Percentiles rank a stretch among this genome's conserved stretches.
Conservation (phyloP, 805 yeast genomes). For the Brettanomyces custersianus region DNA sequence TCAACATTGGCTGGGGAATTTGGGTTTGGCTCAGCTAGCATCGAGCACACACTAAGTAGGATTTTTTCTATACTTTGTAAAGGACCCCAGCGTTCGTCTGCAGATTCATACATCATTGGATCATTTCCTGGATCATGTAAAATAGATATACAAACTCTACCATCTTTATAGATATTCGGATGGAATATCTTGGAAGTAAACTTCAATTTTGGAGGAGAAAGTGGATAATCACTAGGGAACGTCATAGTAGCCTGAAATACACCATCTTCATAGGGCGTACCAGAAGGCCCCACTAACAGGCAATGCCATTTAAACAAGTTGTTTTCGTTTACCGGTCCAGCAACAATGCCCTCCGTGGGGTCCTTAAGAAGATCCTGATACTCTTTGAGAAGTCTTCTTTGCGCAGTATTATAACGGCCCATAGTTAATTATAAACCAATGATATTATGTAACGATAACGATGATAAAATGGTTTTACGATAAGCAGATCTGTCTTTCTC, state of each 20-base stretch:
- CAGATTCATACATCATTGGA: conserved; percentile 89
- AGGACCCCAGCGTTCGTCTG: conserved; percentile 97
- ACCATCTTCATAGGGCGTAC: conserved; percentile 48
- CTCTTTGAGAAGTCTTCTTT: conserved; percentile 78
- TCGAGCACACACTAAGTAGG: conserved; percentile 81
- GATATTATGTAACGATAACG: too few relatives aligned
- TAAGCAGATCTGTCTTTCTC: too few relatives aligned
- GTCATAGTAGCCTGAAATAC: conserved; percentile 41
- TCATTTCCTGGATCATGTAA: conserved; percentile 96
- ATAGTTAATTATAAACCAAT: too few relatives aligned
- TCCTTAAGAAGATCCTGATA: conserved; percentile 78
- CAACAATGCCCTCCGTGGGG: conserved; percentile 92
- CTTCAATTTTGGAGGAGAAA: conserved; percentile 48
- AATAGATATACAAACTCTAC: conserved; percentile 92
- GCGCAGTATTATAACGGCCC: too few relatives aligned
- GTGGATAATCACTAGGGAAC: conserved; percentile 47
- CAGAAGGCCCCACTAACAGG: conserved; percentile 42
- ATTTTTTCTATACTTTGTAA: conserved; percentile 98
- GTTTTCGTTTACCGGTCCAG: conserved; percentile 72
- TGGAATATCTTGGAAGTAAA: conserved; percentile 79
- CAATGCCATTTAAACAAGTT: conserved; percentile 49
- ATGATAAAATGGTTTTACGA: too few relatives aligned
- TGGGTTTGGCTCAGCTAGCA: conserved; percentile 94
- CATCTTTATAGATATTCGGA: conserved; percentile 91
- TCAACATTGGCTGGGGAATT: conserved; percentile 91